Percentiles rank a stretch among this genome's conserved stretches.
These are phyloP conservation scores for Globisporangium yorkense DNA, from an alignment of 352 stramenopile species.

Conservation along the genomic window DNA sequence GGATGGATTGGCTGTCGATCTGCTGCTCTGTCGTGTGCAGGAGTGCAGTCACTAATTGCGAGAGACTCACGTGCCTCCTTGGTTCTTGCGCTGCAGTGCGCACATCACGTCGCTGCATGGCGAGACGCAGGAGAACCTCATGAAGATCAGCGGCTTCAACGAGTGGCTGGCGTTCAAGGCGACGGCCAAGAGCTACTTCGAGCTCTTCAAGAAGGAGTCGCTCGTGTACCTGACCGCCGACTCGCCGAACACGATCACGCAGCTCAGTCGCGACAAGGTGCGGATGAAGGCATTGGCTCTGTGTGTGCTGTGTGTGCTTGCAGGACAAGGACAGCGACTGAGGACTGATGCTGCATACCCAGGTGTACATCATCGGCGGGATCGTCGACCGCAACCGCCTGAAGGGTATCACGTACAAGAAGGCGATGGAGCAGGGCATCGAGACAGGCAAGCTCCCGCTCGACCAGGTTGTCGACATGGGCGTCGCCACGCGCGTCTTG, in stretches of 20 bases:
- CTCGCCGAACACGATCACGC: constrained; percentile 87
- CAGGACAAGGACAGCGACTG: too few relatives aligned
- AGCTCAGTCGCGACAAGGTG: constrained; percentile 82
- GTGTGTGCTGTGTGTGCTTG: neutral
- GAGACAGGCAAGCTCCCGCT: constrained; percentile 90
- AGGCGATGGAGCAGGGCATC: constrained; percentile 88
- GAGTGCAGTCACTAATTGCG: neutral
- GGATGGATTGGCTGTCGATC: neutral
- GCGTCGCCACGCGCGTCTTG: constrained; percentile 62
- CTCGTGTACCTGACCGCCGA: constrained; percentile 95
- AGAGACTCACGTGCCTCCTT: neutral
- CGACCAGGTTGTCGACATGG: constrained; percentile 76
- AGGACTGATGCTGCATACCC: neutral
- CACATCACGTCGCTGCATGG: constrained; percentile 69
- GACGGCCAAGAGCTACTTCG: constrained; percentile 53
- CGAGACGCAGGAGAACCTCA: constrained; percentile 72
- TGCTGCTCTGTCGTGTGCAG: neutral
- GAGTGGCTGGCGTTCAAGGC: constrained; percentile 73
- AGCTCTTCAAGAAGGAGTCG: constrained; percentile 73
- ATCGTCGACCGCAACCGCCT: constrained; percentile 97
- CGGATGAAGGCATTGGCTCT: neutral
- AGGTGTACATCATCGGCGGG: constrained; percentile 95
- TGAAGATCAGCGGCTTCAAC: constrained; percentile 90
- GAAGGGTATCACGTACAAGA: constrained; percentile 90
- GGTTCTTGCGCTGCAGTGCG: constrained; percentile 20